Base-by-base conservation (phyloP, 108 stramenopile genomes). In the Halocafeteria seosinensis region DNA sequence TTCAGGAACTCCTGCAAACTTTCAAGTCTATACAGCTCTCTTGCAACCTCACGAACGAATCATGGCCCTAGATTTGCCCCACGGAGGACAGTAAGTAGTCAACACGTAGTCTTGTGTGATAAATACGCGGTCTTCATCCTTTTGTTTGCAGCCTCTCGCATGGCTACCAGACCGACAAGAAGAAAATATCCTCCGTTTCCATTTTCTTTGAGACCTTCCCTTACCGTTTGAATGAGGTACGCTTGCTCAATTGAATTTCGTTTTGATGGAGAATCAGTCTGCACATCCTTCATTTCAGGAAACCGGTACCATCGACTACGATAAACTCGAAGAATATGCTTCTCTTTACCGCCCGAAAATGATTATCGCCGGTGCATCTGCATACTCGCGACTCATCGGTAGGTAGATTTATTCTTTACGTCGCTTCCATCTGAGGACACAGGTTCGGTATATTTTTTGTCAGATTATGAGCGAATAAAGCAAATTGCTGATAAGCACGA, bases 1-100 rank as follows among this genome's bases (percentile, higher is more conserved):
- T 50, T 88, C 87, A 26, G 98, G 98, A 63, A 89, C 88, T 59
- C 98, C 98, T 3, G 98, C 98, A 34, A 99, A 99, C 73, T 99
- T 99, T 70, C 89, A 91, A 78, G 92, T 93, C 30, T 99, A 99
- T 81, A 94, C 98, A n/a, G 94, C 92, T 17, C 77, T 99, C 35
- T 84, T 99, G 31, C 74, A 92, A 65, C 91, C 98, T 9, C 95
- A 97, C 65, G 98, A 94, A 81, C 87, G 98, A 59, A 95, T 99
- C 67, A 86, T 99, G 68, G 86, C 91, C 0, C 87, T 99, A 26
- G 98, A 99, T 66, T 74, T 99, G 30, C 97, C 97, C 25, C 91
- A 92, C 64, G 97, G 97, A 28, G 97, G 79, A 8, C 60, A 61
- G n/a, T n/a, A n/a, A n/a, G n/a, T n/a, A 21, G 21, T 21, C 21